Percentiles rank a stretch among this genome's conserved stretches.
These are phyloP conservation scores for Pezizomycotina sp. DNA, from an alignment of 2,329 filamentous ascomycete genomes.

Conservation along the genomic window DNA sequence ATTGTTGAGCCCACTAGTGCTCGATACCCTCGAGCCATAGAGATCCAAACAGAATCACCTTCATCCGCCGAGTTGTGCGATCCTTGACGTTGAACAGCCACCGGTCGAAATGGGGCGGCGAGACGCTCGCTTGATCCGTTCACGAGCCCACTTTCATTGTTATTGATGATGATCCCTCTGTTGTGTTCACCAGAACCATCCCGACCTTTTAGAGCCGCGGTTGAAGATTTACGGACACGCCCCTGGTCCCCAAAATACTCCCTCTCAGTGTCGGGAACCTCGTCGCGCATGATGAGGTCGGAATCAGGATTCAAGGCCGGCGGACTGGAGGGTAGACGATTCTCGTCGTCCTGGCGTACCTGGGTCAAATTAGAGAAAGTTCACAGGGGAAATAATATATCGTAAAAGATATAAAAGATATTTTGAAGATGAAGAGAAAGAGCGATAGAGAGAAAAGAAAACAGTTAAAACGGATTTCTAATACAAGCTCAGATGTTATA, in stretches of 20 bases:
- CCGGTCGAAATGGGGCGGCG: conserved; percentile 8
- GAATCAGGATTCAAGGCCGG: too few species aligned
- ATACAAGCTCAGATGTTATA: conserved; percentile 24
- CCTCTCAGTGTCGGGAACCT: too few species aligned
- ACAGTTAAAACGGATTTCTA: conserved; percentile 25
- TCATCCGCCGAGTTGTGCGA: conserved; percentile 14
- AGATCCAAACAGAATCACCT: conserved; percentile 24
- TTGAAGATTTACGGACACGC: too few species aligned
- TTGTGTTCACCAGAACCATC: too few species aligned
- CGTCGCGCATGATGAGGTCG: too few species aligned
- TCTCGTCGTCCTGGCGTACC: conserved; percentile 18
- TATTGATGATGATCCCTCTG: conserved; percentile 7
- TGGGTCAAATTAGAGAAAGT: not conserved
- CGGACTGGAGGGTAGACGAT: conserved; percentile 20
- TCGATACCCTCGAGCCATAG: conserved; percentile 23
- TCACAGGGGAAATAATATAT: not conserved
- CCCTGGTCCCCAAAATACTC: too few species aligned
- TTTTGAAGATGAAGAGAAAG: conserved; percentile 8
- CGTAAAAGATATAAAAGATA: conserved; percentile 7
- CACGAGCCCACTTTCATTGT: not conserved
- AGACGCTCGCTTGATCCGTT: conserved; percentile 8
- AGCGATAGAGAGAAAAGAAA: conserved; percentile 20
- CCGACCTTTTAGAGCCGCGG: too few species aligned
- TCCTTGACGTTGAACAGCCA: conserved; percentile 6
- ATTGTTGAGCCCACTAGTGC: conserved; percentile 19